Evolutionary conservation across 163 green algal genomes (phyloP), one percentile per base, ranked within the genome.

Genomic region (Coccomyxa subellipsoidea): DNA sequence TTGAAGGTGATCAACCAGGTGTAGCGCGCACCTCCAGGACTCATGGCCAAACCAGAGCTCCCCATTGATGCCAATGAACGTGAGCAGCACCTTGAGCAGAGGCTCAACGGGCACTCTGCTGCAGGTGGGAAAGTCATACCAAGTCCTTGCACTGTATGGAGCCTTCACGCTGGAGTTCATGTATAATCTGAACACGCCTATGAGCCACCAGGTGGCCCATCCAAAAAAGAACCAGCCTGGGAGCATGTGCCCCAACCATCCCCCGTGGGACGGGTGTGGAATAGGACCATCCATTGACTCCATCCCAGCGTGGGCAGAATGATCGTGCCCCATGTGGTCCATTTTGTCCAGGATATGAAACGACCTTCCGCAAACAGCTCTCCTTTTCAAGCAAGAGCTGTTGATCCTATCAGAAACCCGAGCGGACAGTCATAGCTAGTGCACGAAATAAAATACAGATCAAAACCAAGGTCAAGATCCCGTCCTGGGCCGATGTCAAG

Each of bases 1-100:
- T n/a, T n/a, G n/a, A n/a, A n/a, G n/a, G n/a, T n/a, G n/a, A n/a
- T n/a, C n/a, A n/a, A n/a, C n/a, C n/a, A n/a, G n/a, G n/a, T n/a
- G 18, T 36, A n/a, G 66, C 66, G 38, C 76, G 40, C 12, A 86
- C 86, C 84, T 86, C 79, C 85, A 93, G 23, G 84, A 87, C 23
- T 86, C 83, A 75, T 94, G 90, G 5, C 88, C 88, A 29, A 90
- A 82, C 88, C 90, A 93, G 25, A 94, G 86, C 88, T 94, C 90
- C 15, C 86, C 87, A 38, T 92, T 85, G 37, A 94, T 90, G 69
- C 89, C 90, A 34, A 91, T 80, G 47, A 89, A 86, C 2, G 90
- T 90, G 32, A 94, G 81, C 10, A 88, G 23, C 4, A 93, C 36
- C 78, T 94, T 94, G 21, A 90, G 12, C 0, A 89, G 31, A 0